Percentiles rank a stretch among this genome's conserved stretches.
These are phyloP conservation scores for Apophysomyces elegans DNA, from an alignment of 371 early-diverging fungal genomes.

Conservation along the genomic window DNA sequence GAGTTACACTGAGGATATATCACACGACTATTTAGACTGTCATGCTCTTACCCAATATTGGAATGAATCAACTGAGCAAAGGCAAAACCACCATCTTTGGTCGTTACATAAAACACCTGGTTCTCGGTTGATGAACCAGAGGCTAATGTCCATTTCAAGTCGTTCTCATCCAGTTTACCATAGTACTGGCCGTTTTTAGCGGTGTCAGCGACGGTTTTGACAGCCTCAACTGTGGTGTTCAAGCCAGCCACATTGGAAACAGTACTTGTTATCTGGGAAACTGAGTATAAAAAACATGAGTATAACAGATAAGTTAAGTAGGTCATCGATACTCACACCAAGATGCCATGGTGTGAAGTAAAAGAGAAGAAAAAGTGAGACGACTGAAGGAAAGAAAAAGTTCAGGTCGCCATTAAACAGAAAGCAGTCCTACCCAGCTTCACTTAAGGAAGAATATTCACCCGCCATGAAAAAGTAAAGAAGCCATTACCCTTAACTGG, in stretches of 20 bases:
- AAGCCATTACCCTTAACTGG: no score
- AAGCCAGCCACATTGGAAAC: constrained; percentile 52
- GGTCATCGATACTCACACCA: constrained; percentile 31
- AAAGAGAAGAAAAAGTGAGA: constrained; percentile 5
- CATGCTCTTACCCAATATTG: constrained; percentile 68
- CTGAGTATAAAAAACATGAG: constrained; percentile 22
- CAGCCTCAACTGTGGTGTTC: constrained; percentile 33
- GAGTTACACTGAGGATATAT: neutral
- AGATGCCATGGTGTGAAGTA: constrained; percentile 30
- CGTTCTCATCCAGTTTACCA: constrained; percentile 60
- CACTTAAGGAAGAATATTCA: no score
- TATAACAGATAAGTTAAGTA: neutral
- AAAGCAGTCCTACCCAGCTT: no score
- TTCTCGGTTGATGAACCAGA: constrained; percentile 86
- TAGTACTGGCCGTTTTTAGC: constrained; percentile 61
- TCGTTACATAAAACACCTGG: constrained; percentile 85
- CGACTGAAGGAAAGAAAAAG: neutral
- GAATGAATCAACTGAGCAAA: constrained; percentile 89
- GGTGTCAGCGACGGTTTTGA: constrained; percentile 60
- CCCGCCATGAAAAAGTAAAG: no score
- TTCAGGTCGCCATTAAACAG: neutral
- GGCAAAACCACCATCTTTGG: constrained; percentile 74
- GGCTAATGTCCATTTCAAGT: constrained; percentile 76
- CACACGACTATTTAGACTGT: neutral
- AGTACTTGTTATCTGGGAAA: constrained; percentile 54